phyloP scores from a whole-genome alignment of 2,329 filamentous ascomycete genomes.

The Neofusicoccum laricinum region DNA sequence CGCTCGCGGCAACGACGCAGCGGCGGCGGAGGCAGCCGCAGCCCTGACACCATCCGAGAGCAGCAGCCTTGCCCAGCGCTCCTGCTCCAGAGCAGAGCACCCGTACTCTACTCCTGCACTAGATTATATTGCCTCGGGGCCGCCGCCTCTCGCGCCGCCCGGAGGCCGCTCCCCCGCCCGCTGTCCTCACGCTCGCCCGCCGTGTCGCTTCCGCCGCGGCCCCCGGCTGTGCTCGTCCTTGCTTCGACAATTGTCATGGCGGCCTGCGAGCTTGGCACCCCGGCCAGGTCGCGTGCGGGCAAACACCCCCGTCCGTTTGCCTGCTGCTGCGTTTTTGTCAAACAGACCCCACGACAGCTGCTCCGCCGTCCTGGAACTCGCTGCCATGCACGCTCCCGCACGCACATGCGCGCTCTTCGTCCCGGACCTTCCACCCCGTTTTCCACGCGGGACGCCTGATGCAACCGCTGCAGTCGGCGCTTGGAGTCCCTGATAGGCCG shows the following conservation, averaged over 20 bases:
- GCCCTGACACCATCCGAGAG: background rate
- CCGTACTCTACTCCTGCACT: no score
- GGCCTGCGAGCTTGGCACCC: background rate
- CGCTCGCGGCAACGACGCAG: background rate
- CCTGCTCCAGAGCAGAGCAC: no score
- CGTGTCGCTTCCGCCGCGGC: no score
- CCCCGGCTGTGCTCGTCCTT: background rate
- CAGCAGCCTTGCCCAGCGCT: no score
- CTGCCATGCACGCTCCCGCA: background rate
- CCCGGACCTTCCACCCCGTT: background rate
- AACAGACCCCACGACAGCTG: background rate
- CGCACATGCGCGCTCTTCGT: background rate
- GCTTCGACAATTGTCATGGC: background rate
- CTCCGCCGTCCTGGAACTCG: no score
- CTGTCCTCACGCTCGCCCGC: background rate
- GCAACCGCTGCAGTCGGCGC: background rate
- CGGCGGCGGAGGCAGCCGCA: no score
- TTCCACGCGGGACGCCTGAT: background rate
- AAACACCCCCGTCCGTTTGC: slow-evolving; percentile 1
- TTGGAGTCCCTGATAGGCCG: background rate
- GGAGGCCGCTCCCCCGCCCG: background rate
- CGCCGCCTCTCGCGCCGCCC: background rate
- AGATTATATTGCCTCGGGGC: background rate
- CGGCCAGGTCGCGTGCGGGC: no score
- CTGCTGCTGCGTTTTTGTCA: slow-evolving; percentile 8